These are phyloP conservation scores for Geosmithia putterillii DNA, from an alignment of 2,329 filamentous ascomycete genomes.

Conservation along the genomic window DNA sequence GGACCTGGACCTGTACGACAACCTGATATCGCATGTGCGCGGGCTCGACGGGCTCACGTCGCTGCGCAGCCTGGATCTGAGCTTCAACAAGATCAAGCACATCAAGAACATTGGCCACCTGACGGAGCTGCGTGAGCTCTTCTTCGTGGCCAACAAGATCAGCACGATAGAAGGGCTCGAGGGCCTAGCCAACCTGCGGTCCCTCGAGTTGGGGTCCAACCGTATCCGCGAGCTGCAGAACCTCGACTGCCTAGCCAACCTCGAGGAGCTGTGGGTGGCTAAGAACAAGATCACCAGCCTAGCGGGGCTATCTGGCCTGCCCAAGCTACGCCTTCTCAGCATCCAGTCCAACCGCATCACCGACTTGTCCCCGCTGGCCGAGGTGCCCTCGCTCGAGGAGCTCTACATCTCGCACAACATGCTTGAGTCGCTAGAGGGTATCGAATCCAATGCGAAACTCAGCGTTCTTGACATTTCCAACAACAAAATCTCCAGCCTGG, in stretches of 20 bases:
- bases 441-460: slow-evolving; percentile 55
- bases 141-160: slow-evolving; percentile 93
- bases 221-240: slow-evolving; percentile 82
- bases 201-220: slow-evolving; percentile 87
- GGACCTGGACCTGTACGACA: slow-evolving; percentile 94
- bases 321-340: slow-evolving; percentile 75
- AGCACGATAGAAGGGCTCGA: slow-evolving; percentile 75
- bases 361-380: slow-evolving; percentile 61
- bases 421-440: slow-evolving; percentile 63
- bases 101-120: slow-evolving; percentile 81
- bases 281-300: slow-evolving; percentile 94
- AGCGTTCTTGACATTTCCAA: slow-evolving; percentile 79
- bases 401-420: slow-evolving; percentile 93
- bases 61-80: slow-evolving; percentile 74
- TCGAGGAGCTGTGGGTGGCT: slow-evolving; percentile 88
- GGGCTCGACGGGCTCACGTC: slow-evolving; percentile 68
- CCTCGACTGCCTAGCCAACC: slow-evolving; percentile 58
- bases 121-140: slow-evolving; percentile 68
- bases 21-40: slow-evolving; percentile 77
- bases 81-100: slow-evolving; percentile 99
- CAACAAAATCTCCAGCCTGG: slow-evolving; percentile 68
- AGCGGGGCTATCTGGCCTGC: slow-evolving; percentile 59
- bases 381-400: slow-evolving; percentile 70
- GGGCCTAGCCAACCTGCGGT: slow-evolving; percentile 59
- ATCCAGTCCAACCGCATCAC: slow-evolving; percentile 92